Conservation (phyloP, 2,329 filamentous ascomycete species). For the Colletotrichum coccodes region DNA sequence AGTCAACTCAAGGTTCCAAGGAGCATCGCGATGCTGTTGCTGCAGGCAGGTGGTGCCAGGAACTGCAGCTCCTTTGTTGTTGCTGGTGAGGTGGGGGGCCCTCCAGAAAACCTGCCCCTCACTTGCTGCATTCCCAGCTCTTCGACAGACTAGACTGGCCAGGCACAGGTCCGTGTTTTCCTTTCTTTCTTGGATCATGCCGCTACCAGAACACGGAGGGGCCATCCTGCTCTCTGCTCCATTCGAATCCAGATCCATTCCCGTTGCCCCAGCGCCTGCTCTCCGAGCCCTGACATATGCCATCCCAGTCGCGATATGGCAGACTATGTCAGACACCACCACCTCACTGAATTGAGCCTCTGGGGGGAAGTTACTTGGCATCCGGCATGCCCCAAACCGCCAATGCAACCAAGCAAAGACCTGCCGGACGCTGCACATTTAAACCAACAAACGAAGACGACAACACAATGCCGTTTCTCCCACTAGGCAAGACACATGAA, state of each 20-base stretch:
- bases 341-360: neutral
- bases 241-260: constrained; percentile 19
- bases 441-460: constrained; percentile 11
- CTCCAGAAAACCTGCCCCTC: constrained; percentile 24
- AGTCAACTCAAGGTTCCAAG: constrained; percentile 12
- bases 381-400: neutral
- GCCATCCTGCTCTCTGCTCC: neutral
- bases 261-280: constrained; percentile 28
- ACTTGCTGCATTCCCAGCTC: constrained; percentile 26
- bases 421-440: neutral
- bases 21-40: neutral
- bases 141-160: constrained; percentile 17
- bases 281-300: constrained; percentile 15
- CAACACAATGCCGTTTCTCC: constrained; percentile 11
- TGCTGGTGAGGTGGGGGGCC: constrained; percentile 28
- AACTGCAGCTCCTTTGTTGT: constrained; percentile 14
- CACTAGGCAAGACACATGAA: constrained; percentile 4
- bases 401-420: constrained; percentile 2
- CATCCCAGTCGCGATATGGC: constrained; percentile 18
- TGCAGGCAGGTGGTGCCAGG: constrained; percentile 3
- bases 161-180: constrained; percentile 6
- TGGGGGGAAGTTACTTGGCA: neutral
- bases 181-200: neutral
- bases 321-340: constrained; percentile 29
- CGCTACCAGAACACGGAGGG: neutral